A percentile compares a stretch with the other conserved stretches of the same genome.
These are phyloP conservation scores for Gyrodon lividus DNA, from an alignment of 768 basidiomycete genomes.

Conservation along the genomic window DNA sequence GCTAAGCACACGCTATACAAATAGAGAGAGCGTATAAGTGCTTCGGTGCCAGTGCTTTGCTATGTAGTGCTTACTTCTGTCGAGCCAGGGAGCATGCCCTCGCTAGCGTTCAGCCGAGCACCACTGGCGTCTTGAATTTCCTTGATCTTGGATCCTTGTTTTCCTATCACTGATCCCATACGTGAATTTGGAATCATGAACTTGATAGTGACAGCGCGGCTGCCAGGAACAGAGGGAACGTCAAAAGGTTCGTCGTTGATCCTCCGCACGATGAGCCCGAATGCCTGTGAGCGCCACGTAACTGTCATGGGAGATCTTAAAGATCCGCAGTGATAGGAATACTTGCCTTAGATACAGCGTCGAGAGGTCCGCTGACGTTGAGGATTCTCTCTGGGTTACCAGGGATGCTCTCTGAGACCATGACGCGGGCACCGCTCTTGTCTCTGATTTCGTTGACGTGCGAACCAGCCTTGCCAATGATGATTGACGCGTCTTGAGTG, in stretches of 20 bases:
- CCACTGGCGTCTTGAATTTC: conserved; percentile 99
- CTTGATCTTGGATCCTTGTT: conserved; percentile 97
- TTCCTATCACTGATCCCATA: conserved; percentile 99
- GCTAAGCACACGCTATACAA: conserved; percentile 84
- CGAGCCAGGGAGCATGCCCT: conserved; percentile 98
- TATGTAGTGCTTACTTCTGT: conserved; percentile 71
- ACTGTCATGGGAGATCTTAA: background rate
- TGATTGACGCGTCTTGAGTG: conserved; percentile 98
- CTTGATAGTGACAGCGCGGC: conserved; percentile 98
- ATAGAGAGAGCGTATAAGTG: conserved; percentile 17
- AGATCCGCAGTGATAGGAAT: background rate
- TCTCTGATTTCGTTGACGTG: conserved; percentile 99
- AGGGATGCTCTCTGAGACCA: conserved; percentile 97
- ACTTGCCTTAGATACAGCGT: conserved; percentile 96
- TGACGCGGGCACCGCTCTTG: conserved; percentile 93
- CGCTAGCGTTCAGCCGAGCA: conserved; percentile 92
- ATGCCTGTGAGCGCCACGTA: conserved; percentile 60
- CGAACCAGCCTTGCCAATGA: conserved; percentile 93
- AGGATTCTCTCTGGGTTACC: conserved; percentile 99
- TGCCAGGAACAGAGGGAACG: conserved; percentile 95
- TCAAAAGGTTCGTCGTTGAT: conserved; percentile 99
- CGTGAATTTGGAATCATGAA: conserved; percentile 99
- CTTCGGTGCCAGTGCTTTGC: background rate
- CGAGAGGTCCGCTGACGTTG: conserved; percentile 93
- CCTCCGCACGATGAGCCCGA: conserved; percentile 95